Evolutionary conservation across 2,329 filamentous ascomycete genomes (phyloP).

Genomic region (Alternaria alternata): DNA sequence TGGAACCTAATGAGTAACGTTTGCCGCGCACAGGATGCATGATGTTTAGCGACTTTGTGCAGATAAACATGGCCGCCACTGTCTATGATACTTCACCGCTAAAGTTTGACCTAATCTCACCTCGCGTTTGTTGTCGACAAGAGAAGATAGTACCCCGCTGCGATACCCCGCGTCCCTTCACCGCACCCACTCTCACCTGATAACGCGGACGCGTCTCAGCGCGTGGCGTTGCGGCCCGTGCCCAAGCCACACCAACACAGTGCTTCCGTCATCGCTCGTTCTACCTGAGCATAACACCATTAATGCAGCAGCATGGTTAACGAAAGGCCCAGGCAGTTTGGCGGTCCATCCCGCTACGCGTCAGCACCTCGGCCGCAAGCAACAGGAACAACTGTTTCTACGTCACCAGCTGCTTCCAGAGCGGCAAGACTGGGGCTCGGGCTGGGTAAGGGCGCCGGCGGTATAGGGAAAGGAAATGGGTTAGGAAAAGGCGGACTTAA

Average conservation of each 20-base stretch:
- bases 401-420: conserved; percentile 15
- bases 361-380: conserved; percentile 8
- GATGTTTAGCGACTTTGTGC: not conserved
- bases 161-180: conserved; percentile 14
- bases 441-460: conserved; percentile 26
- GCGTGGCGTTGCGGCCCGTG: conserved; percentile 11
- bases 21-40: not conserved
- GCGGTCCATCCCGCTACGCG: conserved; percentile 18
- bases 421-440: conserved; percentile 27
- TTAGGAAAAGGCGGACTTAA: conserved; percentile 22
- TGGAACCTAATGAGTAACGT: conserved; percentile 44
- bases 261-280: not conserved
- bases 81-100: not conserved
- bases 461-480: conserved; percentile 28
- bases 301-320: conserved; percentile 20
- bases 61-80: not conserved
- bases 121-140: not conserved
- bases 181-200: conserved; percentile 20
- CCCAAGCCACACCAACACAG: not conserved
- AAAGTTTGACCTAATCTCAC: not conserved
- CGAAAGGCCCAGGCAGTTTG: conserved; percentile 16
- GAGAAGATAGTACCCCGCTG: not conserved
- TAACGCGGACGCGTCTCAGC: conserved; percentile 22
- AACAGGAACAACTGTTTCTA: not conserved
- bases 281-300: conserved; percentile 4